A percentile compares a stretch with the other conserved stretches of the same genome.
These are phyloP conservation scores for Chytriomyces sp. DNA, from an alignment of 192 early-diverging fungal genomes.

Conservation along the genomic window DNA sequence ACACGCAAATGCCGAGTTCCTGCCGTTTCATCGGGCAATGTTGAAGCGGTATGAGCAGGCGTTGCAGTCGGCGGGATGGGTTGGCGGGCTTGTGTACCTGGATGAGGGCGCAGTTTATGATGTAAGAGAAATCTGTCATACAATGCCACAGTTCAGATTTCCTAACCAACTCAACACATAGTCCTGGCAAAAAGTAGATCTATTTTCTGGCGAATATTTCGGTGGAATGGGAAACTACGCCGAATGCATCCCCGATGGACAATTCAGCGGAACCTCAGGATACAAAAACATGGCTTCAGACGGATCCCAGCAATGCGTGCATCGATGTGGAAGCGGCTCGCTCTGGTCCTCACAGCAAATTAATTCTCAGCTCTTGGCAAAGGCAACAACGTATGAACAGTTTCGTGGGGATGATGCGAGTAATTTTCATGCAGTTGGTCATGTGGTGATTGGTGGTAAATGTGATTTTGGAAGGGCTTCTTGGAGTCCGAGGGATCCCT, in stretches of 20 bases:
- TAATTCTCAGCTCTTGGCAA: no score
- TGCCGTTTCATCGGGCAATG: conserved; percentile 14
- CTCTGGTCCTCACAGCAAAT: no score
- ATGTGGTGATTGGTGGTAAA: not conserved
- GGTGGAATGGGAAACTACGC: not conserved
- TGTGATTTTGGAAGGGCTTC: conserved; percentile 5
- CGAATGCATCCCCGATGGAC: conserved; percentile 4
- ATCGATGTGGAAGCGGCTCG: no score
- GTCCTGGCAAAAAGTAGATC: no score
- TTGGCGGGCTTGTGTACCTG: not conserved
- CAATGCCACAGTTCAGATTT: no score
- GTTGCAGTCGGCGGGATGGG: conserved; percentile 2
- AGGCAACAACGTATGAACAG: no score
- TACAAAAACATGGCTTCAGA: no score
- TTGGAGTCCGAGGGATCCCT: conserved; percentile 5
- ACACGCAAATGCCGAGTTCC: conserved; percentile 23
- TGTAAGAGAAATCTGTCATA: not conserved
- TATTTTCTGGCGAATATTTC: not conserved
- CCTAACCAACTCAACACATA: no score
- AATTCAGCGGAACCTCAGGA: no score
- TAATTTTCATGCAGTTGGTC: no score
- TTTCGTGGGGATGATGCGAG: no score
- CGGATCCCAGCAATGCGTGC: no score
- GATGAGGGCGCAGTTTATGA: not conserved
- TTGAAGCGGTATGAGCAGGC: not conserved